Percentiles rank a stretch among this genome's conserved stretches.
Conservation (phyloP, 2,329 filamentous ascomycete species). For the Thielaviopsis populi region DNA sequence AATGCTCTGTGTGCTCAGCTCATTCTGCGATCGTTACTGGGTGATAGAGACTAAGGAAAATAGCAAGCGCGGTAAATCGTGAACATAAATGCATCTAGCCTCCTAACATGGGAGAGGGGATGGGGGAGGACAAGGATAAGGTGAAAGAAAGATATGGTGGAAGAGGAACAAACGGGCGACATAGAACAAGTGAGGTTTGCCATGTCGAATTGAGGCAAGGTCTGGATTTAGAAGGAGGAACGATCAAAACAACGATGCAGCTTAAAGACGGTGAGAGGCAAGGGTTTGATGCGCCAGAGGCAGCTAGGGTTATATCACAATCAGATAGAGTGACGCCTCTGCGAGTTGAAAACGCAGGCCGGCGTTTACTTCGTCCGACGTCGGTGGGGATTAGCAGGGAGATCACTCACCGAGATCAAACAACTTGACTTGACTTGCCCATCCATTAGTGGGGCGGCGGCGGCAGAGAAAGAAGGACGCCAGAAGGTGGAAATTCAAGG, state of each 20-base stretch:
- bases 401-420: slow-evolving; percentile 3
- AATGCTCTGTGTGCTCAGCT: not conserved
- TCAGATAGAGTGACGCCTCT: no score
- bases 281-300: not conserved
- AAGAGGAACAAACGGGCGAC: not conserved
- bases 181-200: not conserved
- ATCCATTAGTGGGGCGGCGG: not conserved
- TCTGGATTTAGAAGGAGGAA: no score
- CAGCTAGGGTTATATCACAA: not conserved
- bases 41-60: not conserved
- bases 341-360: not conserved
- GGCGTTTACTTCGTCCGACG: not conserved
- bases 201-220: no score
- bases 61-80: not conserved
- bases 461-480: not conserved
- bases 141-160: not conserved
- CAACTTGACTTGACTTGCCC: no score
- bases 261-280: not conserved
- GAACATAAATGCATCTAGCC: not conserved
- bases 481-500: not conserved
- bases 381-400: not conserved
- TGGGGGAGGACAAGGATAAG: not conserved
- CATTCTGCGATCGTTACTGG: not conserved
- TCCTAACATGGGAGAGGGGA: not conserved
- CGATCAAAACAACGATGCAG: not conserved